phyloP scores from a whole-genome alignment of 1,284 basidiomycete species.

The Pterulicium gracile region DNA sequence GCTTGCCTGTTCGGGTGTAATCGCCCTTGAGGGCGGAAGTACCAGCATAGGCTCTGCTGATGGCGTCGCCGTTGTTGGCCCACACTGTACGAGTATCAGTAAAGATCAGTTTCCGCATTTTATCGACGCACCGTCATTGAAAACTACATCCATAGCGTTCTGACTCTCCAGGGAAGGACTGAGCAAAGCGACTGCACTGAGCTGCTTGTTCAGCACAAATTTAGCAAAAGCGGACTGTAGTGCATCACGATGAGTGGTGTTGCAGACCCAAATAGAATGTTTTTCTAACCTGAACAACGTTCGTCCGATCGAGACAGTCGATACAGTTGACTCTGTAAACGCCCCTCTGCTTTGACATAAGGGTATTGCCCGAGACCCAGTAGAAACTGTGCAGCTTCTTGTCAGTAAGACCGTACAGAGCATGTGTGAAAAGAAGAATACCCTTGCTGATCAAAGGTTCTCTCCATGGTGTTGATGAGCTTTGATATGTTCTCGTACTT shows the following conservation, averaged over 20 bases:
- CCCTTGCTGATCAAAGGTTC: conserved; percentile 72
- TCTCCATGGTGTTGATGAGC: conserved; percentile 60
- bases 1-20: conserved; percentile 91
- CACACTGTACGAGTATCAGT: conserved; percentile 46
- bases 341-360: conserved; percentile 76
- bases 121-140: conserved; percentile 68
- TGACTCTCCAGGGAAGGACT: conserved; percentile 38
- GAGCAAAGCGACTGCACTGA: conserved; percentile 69
- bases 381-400: conserved; percentile 67
- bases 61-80: conserved; percentile 93
- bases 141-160: conserved; percentile 65
- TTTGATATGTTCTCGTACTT: conserved; percentile 89
- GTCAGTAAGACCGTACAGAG: conserved; percentile 5
- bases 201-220: conserved; percentile 69
- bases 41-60: conserved; percentile 81
- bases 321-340: conserved; percentile 88
- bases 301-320: conserved; percentile 87
- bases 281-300: conserved; percentile 81
- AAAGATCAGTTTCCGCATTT: not conserved
- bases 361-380: conserved; percentile 68
- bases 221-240: conserved; percentile 81
- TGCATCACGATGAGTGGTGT: not conserved
- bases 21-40: conserved; percentile 95
- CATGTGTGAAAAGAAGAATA: conserved; percentile 25
- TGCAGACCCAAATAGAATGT: conserved; percentile 10